Evolutionary conservation across 164 flowering plant species (phyloP).

Genomic region (Aristolochia contorta): DNA sequence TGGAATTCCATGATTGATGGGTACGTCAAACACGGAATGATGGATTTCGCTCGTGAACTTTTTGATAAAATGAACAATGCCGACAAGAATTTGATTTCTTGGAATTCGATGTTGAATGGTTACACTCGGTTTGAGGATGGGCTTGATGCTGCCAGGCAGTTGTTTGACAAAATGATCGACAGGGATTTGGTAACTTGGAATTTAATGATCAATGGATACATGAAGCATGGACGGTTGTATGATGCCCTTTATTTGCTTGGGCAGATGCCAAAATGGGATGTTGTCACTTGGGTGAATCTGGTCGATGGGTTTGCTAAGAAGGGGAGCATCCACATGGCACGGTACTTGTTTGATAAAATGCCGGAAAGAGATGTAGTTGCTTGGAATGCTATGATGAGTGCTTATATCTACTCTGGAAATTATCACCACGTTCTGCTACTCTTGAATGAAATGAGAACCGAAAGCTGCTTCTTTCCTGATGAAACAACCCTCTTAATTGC

Average conservation of each 20-base stretch:
- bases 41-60: constrained; percentile 34
- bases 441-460: constrained; percentile 29
- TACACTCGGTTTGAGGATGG: constrained; percentile 27
- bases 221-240: constrained; percentile 43
- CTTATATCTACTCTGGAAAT: constrained; percentile 47
- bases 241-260: constrained; percentile 38
- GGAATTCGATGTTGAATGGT: constrained; percentile 65
- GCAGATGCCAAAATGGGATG: constrained; percentile 41
- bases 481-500: constrained; percentile 29
- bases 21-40: constrained; percentile 44
- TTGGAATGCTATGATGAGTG: constrained; percentile 63
- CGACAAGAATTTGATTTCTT: constrained; percentile 42
- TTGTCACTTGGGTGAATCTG: constrained; percentile 55
- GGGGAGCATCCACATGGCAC: constrained; percentile 35
- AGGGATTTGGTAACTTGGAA: constrained; percentile 69
- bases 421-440: constrained; percentile 37
- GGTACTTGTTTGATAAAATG: constrained; percentile 38
- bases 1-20: constrained; percentile 66
- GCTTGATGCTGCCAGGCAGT: constrained; percentile 25
- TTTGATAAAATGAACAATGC: constrained; percentile 39
- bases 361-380: constrained; percentile 42
- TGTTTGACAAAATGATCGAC: constrained; percentile 51
- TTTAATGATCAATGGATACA: constrained; percentile 51
- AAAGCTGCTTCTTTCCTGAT: constrained; percentile 32
- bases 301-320: constrained; percentile 47